These are phyloP conservation scores for Sporothrix globosa DNA, from an alignment of 2,329 filamentous ascomycete genomes.

Conservation along the genomic window DNA sequence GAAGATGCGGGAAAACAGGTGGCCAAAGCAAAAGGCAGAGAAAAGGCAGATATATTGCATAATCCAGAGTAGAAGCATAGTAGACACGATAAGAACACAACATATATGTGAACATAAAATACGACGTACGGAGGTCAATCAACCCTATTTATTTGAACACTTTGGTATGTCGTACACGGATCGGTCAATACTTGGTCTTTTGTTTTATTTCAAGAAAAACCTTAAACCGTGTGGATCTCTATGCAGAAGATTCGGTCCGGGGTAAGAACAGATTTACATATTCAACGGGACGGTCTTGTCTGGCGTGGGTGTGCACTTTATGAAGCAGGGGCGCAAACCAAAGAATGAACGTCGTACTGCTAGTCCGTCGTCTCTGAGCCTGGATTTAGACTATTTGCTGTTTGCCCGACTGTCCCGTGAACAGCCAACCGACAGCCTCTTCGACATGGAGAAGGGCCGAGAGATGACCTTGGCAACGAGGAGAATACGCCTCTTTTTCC, in stretches of 20 bases:
- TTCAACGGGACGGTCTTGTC: too few species aligned
- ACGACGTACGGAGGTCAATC: background rate
- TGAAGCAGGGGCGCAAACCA: background rate
- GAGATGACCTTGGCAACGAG: background rate
- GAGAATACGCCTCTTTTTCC: background rate
- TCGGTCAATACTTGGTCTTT: background rate
- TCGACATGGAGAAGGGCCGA: background rate
- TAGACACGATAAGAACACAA: background rate
- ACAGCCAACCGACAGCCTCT: background rate
- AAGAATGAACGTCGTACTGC: background rate
- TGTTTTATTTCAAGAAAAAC: background rate
- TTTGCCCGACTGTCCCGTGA: background rate
- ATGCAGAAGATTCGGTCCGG: background rate
- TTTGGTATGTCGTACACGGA: too few species aligned
- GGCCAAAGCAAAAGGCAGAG: conserved; percentile 23
- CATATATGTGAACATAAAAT: background rate
- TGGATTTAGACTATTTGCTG: background rate
- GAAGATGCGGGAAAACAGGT: conserved; percentile 16
- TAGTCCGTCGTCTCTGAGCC: background rate
- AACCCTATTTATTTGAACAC: background rate
- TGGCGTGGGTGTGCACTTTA: background rate
- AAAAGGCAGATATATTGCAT: background rate
- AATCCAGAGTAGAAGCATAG: background rate
- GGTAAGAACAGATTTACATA: background rate
- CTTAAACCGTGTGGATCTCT: background rate